Evolutionary conservation across 75 land plant genomes (phyloP).

Genomic region (Ceratopteris richardii): DNA sequence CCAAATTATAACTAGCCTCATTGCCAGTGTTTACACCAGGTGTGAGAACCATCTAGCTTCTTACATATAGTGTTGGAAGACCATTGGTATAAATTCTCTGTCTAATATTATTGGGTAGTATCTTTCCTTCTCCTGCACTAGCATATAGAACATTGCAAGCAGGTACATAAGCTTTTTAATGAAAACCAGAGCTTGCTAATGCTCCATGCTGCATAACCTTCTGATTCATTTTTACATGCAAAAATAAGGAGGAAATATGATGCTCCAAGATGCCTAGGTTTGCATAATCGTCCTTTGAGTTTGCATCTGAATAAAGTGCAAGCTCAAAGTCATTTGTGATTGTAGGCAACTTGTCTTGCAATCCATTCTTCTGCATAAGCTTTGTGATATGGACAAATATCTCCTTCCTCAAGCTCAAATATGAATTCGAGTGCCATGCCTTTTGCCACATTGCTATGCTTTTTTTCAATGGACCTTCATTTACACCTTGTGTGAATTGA

Average conservation of each 20-base stretch:
- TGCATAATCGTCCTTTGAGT: slow-evolving; percentile 49
- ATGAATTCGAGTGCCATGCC: neutral
- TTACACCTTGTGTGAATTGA: neutral
- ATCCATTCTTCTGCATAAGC: neutral
- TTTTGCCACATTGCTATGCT: neutral
- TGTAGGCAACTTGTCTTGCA: neutral
- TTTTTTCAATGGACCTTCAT: neutral
- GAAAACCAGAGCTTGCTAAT: neutral
- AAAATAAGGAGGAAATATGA: slow-evolving; percentile 36
- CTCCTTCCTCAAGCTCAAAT: neutral
- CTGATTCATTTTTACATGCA: slow-evolving; percentile 2
- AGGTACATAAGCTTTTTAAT: neutral
- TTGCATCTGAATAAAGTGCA: neutral
- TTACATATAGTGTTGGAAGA: neutral
- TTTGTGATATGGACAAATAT: neutral
- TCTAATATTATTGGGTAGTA: neutral
- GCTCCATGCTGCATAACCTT: neutral
- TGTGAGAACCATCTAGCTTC: neutral
- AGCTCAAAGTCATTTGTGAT: neutral
- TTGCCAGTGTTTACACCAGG: neutral
- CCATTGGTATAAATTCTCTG: too few species aligned
- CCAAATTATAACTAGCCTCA: neutral
- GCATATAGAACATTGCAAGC: neutral
- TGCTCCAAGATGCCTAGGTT: slow-evolving; percentile 53
- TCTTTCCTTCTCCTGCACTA: neutral